Conservation (phyloP, 148 eudicot species). For the Diospyros kaki region DNA sequence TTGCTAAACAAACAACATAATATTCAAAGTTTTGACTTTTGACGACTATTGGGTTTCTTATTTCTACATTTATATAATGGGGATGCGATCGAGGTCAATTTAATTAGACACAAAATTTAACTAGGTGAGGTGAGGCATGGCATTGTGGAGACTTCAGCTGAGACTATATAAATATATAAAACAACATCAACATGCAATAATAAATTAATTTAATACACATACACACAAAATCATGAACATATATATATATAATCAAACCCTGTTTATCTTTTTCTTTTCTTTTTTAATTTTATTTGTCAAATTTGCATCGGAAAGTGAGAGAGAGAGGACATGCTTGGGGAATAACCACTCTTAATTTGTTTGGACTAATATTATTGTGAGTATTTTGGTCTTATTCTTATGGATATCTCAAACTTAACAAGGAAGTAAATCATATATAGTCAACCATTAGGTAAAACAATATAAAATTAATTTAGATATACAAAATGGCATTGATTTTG, state of each 20-base stretch:
- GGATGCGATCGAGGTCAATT: conserved; percentile 10
- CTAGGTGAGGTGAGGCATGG: too few relatives aligned
- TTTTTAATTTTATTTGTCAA: not conserved
- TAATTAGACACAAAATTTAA: too few relatives aligned
- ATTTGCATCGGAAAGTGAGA: not conserved
- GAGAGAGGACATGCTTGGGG: conserved; percentile 4
- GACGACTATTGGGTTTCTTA: conserved; percentile 2
- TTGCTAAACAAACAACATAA: conserved; percentile 10
- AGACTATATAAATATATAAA: too few relatives aligned
- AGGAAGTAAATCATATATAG: conserved; percentile 7
- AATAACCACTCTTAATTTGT: not conserved
- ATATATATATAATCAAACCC: too few relatives aligned
- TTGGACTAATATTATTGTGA: too few relatives aligned
- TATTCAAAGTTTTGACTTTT: conserved; percentile 20
- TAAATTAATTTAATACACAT: too few relatives aligned
- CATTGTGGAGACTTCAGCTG: too few relatives aligned
- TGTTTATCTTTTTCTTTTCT: too few relatives aligned
- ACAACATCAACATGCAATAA: too few relatives aligned
- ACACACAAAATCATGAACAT: too few relatives aligned
- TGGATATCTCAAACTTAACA: not conserved
- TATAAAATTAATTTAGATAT: not conserved
- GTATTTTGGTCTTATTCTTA: not conserved
- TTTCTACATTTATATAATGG: not conserved
- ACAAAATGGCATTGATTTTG: not conserved
- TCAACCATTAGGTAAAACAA: conserved; percentile 15